Evolutionary conservation across 2,329 filamentous ascomycete genomes (phyloP).

Genomic region (Onygenales sp.): DNA sequence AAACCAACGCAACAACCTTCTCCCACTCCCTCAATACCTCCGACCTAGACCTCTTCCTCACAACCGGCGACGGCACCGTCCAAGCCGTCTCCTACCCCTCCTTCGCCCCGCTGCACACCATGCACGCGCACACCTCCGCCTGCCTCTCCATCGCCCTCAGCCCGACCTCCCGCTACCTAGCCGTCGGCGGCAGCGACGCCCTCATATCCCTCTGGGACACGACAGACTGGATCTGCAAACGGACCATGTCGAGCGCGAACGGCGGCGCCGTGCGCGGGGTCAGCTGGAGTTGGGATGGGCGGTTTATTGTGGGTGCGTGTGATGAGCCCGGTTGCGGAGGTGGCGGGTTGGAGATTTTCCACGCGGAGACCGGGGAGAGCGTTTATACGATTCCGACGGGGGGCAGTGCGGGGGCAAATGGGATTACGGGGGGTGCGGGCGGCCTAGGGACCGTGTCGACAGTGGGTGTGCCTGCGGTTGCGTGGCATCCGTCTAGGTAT

Average conservation of each 20-base stretch:
- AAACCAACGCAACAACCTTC: conserved; percentile 41
- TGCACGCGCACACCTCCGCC: conserved; percentile 41
- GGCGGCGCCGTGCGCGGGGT: conserved; percentile 38
- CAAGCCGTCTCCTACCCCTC: conserved; percentile 40
- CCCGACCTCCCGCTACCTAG: conserved; percentile 40
- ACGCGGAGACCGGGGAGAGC: conserved; percentile 40
- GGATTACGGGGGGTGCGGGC: background rate
- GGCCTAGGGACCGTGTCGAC: conserved; percentile 11
- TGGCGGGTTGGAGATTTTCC: conserved; percentile 39
- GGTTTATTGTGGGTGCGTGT: conserved; percentile 39
- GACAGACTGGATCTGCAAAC: conserved; percentile 41
- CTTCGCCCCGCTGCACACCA: conserved; percentile 34
- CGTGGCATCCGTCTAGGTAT: conserved; percentile 42
- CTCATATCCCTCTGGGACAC: conserved; percentile 44
- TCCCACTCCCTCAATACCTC: conserved; percentile 31
- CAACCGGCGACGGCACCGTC: conserved; percentile 40
- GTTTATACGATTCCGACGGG: conserved; percentile 37
- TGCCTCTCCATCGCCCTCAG: conserved; percentile 37
- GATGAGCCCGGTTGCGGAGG: conserved; percentile 37
- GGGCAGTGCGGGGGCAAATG: conserved; percentile 10
- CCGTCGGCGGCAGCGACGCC: conserved; percentile 39
- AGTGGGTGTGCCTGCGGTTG: conserved; percentile 36
- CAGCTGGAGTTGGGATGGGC: conserved; percentile 42
- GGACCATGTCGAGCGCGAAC: conserved; percentile 36
- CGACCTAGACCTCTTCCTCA: conserved; percentile 35